Evolutionary conservation across 1,139 yeast genomes (phyloP).

Genomic region (Waltiozyma sp.): DNA sequence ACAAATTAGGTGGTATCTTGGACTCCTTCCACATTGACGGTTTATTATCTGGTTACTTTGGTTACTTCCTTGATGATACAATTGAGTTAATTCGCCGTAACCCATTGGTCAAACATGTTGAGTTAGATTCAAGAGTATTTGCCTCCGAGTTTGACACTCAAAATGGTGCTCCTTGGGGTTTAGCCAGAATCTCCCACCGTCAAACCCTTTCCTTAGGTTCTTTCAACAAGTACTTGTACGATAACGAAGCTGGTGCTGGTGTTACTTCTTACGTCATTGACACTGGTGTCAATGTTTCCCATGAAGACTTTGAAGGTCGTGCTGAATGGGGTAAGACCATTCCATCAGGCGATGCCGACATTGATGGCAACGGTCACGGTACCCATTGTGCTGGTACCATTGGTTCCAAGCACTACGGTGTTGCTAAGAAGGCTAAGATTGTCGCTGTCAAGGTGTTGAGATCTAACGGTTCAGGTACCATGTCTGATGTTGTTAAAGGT

Average conservation of each 20-base stretch:
- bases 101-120: slow-evolving; percentile 70
- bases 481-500: slow-evolving; percentile 76
- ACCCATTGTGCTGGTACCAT: slow-evolving; percentile 86
- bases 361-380: slow-evolving; percentile 87
- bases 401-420: slow-evolving; percentile 66
- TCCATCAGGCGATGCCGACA: slow-evolving; percentile 71
- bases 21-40: slow-evolving; percentile 54
- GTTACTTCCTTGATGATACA: slow-evolving; percentile 62
- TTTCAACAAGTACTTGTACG: slow-evolving; percentile 80
- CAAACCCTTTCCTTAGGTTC: slow-evolving; percentile 62
- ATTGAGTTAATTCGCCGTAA: slow-evolving; percentile 59
- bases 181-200: slow-evolving; percentile 90
- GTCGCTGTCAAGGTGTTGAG: slow-evolving; percentile 74
- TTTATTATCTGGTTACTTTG: slow-evolving; percentile 54
- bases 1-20: slow-evolving; percentile 43
- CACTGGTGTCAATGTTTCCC: slow-evolving; percentile 79
- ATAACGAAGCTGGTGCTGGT: slow-evolving; percentile 79
- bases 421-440: slow-evolving; percentile 62
- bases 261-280: slow-evolving; percentile 85
- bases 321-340: slow-evolving; percentile 91
- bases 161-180: slow-evolving; percentile 93
- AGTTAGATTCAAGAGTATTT: slow-evolving; percentile 67
- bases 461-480: slow-evolving; percentile 68
- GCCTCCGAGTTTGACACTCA: slow-evolving; percentile 56
- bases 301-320: slow-evolving; percentile 81